Percentiles rank a stretch among this genome's conserved stretches.
Evolutionary conservation across 352 stramenopile genomes (phyloP).

Genomic region (Aphanomyces euteiches): DNA sequence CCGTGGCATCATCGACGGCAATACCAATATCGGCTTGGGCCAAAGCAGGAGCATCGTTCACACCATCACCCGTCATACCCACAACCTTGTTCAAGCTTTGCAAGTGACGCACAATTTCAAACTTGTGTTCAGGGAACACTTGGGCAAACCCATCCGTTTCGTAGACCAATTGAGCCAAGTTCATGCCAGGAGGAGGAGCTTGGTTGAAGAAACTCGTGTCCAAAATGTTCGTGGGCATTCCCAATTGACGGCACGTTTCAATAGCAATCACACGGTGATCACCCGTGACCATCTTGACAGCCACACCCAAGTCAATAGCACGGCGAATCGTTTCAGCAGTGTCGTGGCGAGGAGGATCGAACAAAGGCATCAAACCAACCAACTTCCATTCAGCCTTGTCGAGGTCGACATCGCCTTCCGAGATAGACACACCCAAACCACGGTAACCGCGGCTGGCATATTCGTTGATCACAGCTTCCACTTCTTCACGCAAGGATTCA

Average conservation of each 20-base stretch:
- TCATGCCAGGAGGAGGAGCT: slow-evolving; percentile 31
- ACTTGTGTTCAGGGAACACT: slow-evolving; percentile 88
- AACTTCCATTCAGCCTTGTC: slow-evolving; percentile 71
- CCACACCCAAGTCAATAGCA: slow-evolving; percentile 81
- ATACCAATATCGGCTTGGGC: slow-evolving; percentile 90
- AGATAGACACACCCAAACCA: slow-evolving; percentile 33
- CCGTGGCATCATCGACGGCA: slow-evolving; percentile 84
- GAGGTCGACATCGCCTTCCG: slow-evolving; percentile 14
- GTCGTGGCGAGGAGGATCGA: slow-evolving; percentile 85
- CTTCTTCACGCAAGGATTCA: slow-evolving; percentile 51
- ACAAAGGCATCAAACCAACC: slow-evolving; percentile 89
- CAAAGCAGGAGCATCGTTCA: slow-evolving; percentile 89
- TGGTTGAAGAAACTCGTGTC: slow-evolving; percentile 32
- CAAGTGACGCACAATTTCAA: slow-evolving; percentile 76
- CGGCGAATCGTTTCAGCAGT: slow-evolving; percentile 69
- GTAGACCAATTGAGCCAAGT: slow-evolving; percentile 38
- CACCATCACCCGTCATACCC: slow-evolving; percentile 85
- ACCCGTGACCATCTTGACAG: slow-evolving; percentile 91
- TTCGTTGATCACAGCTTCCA: slow-evolving; percentile 82
- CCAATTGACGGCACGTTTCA: slow-evolving; percentile 79
- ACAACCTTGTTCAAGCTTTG: slow-evolving; percentile 57
- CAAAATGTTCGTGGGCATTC: slow-evolving; percentile 59
- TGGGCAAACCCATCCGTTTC: slow-evolving; percentile 80
- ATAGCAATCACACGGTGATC: slow-evolving; percentile 84
- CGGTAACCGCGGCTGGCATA: slow-evolving; percentile 53